Percentiles rank a stretch among this genome's conserved stretches.
Evolutionary conservation across 768 basidiomycete species (phyloP).

Genomic region (Pulveroboletus frians): DNA sequence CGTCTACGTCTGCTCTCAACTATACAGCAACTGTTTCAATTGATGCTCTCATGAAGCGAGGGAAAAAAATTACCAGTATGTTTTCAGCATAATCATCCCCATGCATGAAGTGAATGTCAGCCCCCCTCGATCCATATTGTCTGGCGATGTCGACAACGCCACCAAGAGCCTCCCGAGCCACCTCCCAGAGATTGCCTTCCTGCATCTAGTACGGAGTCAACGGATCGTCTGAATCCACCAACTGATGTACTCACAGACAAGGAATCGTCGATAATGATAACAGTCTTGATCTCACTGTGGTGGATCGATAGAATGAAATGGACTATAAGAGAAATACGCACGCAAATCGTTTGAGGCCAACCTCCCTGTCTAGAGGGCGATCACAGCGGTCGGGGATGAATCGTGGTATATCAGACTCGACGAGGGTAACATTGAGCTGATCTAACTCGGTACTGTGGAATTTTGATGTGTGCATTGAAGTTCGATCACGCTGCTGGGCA

Average conservation of each 20-base stretch:
- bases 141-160: conserved; percentile 36
- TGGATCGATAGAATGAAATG: background rate
- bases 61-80: conserved; percentile 17
- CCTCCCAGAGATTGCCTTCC: conserved; percentile 37
- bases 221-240: background rate
- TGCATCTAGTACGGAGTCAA: conserved; percentile 30
- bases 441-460: conserved; percentile 12
- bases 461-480: background rate
- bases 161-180: conserved; percentile 38
- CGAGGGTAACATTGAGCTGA: conserved; percentile 23
- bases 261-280: conserved; percentile 39
- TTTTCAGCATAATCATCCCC: conserved; percentile 25
- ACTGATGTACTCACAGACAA: conserved; percentile 26
- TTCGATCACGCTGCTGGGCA: conserved; percentile 19
- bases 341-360: conserved; percentile 20
- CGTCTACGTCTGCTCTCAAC: conserved; percentile 19
- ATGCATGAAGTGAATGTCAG: conserved; percentile 43
- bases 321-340: conserved; percentile 12
- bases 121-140: conserved; percentile 34
- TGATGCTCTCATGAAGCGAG: background rate
- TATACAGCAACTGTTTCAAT: conserved; percentile 3
- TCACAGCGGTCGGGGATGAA: conserved; percentile 14
- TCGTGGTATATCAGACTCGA: conserved; percentile 26
- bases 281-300: conserved; percentile 36
- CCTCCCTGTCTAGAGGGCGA: conserved; percentile 17